A percentile compares a stretch with the other conserved stretches of the same genome.
phyloP scores from a whole-genome alignment of 2,329 filamentous ascomycete genomes.

The Colletotrichum abscissum region DNA sequence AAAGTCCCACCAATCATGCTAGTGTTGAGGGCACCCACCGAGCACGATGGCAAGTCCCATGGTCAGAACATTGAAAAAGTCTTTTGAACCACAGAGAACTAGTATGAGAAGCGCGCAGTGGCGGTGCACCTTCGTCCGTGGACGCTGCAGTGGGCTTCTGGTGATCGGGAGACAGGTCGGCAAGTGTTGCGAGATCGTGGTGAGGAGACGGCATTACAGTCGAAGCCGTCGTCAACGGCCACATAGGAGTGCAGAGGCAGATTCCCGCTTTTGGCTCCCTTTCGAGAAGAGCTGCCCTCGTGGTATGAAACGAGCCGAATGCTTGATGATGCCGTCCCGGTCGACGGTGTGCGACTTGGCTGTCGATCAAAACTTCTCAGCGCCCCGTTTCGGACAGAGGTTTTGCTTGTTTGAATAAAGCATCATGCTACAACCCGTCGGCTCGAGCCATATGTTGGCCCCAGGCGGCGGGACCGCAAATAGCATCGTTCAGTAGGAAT shows the following conservation, averaged over 20 bases:
- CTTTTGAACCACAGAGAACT: background rate
- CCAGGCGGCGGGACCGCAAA: background rate
- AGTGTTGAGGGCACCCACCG: background rate
- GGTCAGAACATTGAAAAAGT: constrained; percentile 2
- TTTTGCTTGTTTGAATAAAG: constrained; percentile 24
- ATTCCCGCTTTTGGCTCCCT: background rate
- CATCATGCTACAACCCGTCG: constrained; percentile 9
- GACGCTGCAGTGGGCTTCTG: background rate
- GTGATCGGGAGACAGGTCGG: constrained; percentile 8
- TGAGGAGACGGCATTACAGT: background rate
- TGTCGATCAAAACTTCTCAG: background rate
- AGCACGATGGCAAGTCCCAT: constrained; percentile 1
- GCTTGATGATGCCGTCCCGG: constrained; percentile 8
- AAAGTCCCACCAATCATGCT: constrained; percentile 24
- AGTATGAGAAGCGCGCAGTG: background rate
- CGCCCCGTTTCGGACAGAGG: background rate
- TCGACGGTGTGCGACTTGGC: background rate
- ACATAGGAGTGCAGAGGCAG: background rate
- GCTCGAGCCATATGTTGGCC: constrained; percentile 5
- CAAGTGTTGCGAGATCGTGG: constrained; percentile 6
- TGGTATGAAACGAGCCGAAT: background rate
- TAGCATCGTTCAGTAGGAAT: background rate
- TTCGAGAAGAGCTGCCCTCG: background rate
- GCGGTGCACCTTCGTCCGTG: constrained; percentile 1
- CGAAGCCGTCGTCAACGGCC: background rate